Percentiles rank a stretch among this genome's conserved stretches.
Conservation (phyloP, 2,329 filamentous ascomycete species). For the Neopestalotiopsis sp. region DNA sequence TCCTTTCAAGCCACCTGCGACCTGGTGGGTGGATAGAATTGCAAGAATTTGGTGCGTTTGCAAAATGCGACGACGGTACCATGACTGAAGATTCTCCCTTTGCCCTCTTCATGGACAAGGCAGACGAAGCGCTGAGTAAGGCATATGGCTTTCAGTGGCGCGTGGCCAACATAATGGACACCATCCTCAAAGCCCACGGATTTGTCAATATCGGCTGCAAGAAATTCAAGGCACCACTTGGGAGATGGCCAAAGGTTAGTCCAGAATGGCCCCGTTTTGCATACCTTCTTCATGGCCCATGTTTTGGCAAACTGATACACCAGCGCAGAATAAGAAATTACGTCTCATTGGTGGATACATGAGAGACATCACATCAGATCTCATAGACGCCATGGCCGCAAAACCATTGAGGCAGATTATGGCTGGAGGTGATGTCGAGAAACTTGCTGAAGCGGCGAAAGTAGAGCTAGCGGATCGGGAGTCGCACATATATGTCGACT, state of each 20-base stretch:
- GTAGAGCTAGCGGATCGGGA: slow-evolving; percentile 17
- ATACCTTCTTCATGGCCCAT: not conserved
- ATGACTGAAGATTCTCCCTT: slow-evolving; percentile 21
- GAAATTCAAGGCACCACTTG: slow-evolving; percentile 39
- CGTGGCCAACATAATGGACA: slow-evolving; percentile 25
- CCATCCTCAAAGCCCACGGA: slow-evolving; percentile 23
- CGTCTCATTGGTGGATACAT: slow-evolving; percentile 43
- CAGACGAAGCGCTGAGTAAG: slow-evolving; percentile 19
- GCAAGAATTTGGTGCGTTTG: slow-evolving; percentile 26
- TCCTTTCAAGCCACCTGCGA: slow-evolving; percentile 25
- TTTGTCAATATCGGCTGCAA: slow-evolving; percentile 29
- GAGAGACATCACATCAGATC: slow-evolving; percentile 20
- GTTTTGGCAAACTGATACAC: not conserved
- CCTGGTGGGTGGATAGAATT: slow-evolving; percentile 31
- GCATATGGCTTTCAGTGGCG: slow-evolving; percentile 23
- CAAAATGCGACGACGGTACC: slow-evolving; percentile 30
- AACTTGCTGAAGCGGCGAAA: slow-evolving; percentile 18
- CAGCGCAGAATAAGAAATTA: slow-evolving; percentile 35
- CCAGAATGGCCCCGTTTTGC: not conserved
- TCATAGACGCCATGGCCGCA: slow-evolving; percentile 24
- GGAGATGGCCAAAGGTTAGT: slow-evolving; percentile 42
- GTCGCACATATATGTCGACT: slow-evolving; percentile 24
- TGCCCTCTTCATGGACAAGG: slow-evolving; percentile 22
- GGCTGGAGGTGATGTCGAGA: slow-evolving; percentile 19
- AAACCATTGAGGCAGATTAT: slow-evolving; percentile 19